Percentiles rank a stretch among this genome's conserved stretches.
Conservation (phyloP, 2,329 filamentous ascomycete genomes). For the Diaporthe ampelina region DNA sequence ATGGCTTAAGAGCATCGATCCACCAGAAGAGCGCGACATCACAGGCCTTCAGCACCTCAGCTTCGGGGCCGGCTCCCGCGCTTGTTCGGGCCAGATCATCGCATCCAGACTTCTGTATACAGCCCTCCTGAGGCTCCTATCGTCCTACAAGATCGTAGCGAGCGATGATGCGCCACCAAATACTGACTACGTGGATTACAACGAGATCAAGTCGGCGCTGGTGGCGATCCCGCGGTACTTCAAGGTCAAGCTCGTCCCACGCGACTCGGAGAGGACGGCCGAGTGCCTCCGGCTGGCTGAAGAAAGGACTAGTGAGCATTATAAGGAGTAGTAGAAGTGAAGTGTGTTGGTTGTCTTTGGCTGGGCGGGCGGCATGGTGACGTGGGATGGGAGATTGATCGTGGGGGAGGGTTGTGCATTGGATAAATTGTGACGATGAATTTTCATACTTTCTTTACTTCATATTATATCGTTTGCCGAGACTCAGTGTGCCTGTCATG, state of each 20-base stretch:
- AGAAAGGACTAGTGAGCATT: conserved; percentile 61
- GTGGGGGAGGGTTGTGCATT: background rate
- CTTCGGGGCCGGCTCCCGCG: conserved; percentile 65
- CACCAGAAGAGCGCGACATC: conserved; percentile 50
- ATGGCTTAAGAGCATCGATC: conserved; percentile 57
- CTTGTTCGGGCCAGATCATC: conserved; percentile 66
- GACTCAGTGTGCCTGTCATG: background rate
- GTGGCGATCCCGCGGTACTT: conserved; percentile 72
- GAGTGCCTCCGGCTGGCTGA: conserved; percentile 59
- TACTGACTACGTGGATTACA: conserved; percentile 74
- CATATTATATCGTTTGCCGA: background rate
- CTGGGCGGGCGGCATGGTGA: background rate
- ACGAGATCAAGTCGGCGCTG: conserved; percentile 70
- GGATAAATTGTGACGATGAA: background rate
- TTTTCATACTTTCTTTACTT: background rate
- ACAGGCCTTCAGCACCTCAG: conserved; percentile 58
- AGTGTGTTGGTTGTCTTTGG: background rate
- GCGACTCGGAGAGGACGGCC: conserved; percentile 55
- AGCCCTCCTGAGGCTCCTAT: conserved; percentile 63
- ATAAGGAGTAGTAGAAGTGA: conserved; percentile 54
- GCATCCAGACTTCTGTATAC: conserved; percentile 64
- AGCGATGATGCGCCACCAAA: conserved; percentile 65
- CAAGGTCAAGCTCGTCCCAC: conserved; percentile 68
- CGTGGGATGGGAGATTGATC: background rate
- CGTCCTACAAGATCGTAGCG: conserved; percentile 63